A percentile compares a stretch with the other conserved stretches of the same genome.
These are phyloP conservation scores for Scleromitrula shiraiana DNA, from an alignment of 2,329 filamentous ascomycete genomes.

Conservation along the genomic window DNA sequence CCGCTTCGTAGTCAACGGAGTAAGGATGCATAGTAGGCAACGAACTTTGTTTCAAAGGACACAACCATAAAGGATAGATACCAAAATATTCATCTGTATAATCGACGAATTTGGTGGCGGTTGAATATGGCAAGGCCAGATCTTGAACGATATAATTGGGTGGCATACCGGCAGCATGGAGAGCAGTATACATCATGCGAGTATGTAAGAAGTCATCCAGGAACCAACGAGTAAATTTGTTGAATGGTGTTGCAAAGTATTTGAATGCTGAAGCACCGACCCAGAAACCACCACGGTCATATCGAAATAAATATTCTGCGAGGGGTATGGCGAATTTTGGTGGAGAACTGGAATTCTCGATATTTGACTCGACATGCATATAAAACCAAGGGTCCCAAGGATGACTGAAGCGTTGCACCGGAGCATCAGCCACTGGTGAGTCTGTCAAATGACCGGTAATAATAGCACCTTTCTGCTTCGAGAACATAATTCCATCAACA, in stretches of 20 bases:
- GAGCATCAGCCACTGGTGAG: conserved; percentile 17
- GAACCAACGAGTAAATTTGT: conserved; percentile 46
- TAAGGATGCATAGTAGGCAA: conserved; percentile 30
- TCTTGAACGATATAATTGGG: conserved; percentile 55
- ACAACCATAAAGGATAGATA: conserved; percentile 52
- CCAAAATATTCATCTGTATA: conserved; percentile 39
- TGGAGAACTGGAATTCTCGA: neutral
- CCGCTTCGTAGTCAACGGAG: conserved; percentile 16
- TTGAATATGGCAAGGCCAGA: conserved; percentile 47
- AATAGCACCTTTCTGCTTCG: conserved; percentile 41
- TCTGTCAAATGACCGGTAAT: conserved; percentile 45
- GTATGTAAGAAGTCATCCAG: conserved; percentile 56
- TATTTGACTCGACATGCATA: conserved; percentile 44
- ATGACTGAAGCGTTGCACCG: conserved; percentile 39
- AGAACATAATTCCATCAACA: conserved; percentile 51
- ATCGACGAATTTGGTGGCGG: conserved; percentile 43
- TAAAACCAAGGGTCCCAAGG: conserved; percentile 58
- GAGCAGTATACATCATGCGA: conserved; percentile 52
- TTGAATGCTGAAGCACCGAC: conserved; percentile 51
- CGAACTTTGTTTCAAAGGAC: conserved; percentile 37
- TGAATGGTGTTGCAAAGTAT: conserved; percentile 56
- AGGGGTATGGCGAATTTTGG: conserved; percentile 37
- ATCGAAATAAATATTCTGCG: conserved; percentile 49
- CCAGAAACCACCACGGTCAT: conserved; percentile 61
- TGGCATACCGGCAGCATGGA: conserved; percentile 49